These are phyloP conservation scores for Syzygium jambos DNA, from an alignment of 345 rosid species.

Conservation along the genomic window DNA sequence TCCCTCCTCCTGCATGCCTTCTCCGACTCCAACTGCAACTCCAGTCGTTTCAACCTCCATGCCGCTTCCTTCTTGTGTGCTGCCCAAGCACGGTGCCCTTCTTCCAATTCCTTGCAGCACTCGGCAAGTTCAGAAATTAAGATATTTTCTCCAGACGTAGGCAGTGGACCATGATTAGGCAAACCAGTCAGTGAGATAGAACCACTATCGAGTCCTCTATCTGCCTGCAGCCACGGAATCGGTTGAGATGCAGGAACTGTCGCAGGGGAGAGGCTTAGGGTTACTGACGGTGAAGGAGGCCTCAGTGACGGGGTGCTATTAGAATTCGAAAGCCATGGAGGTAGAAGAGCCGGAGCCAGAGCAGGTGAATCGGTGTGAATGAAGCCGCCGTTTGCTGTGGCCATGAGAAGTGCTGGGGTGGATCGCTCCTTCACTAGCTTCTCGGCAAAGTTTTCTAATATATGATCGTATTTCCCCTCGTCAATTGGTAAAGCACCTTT, in stretches of 20 bases:
- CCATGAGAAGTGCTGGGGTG: constrained; percentile 50
- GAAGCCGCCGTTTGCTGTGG: constrained; percentile 65
- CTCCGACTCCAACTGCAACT: constrained; percentile 91
- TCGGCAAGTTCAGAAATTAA: constrained; percentile 66
- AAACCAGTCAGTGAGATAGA: constrained; percentile 43
- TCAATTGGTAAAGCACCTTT: constrained; percentile 63
- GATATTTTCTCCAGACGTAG: constrained; percentile 43
- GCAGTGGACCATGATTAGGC: constrained; percentile 26
- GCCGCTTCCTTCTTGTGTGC: constrained; percentile 92
- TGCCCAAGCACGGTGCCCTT: constrained; percentile 75
- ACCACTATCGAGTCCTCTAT: constrained; percentile 37
- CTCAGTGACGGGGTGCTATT: constrained; percentile 37
- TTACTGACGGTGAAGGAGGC: constrained; percentile 71
- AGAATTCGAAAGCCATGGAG: constrained; percentile 85
- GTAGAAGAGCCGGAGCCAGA: constrained; percentile 46
- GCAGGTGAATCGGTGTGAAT: constrained; percentile 40
- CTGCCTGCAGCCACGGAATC: constrained; percentile 84
- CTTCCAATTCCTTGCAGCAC: constrained; percentile 88
- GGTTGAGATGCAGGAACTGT: constrained; percentile 59
- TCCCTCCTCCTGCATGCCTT: constrained; percentile 66
- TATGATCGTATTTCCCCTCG: constrained; percentile 83
- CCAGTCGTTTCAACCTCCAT: constrained; percentile 89
- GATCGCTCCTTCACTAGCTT: constrained; percentile 78
- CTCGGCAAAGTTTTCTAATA: constrained; percentile 89
- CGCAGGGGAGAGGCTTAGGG: constrained; percentile 74